Conservation (phyloP, 768 basidiomycete genomes). For the Xanthoconium stramineum region DNA sequence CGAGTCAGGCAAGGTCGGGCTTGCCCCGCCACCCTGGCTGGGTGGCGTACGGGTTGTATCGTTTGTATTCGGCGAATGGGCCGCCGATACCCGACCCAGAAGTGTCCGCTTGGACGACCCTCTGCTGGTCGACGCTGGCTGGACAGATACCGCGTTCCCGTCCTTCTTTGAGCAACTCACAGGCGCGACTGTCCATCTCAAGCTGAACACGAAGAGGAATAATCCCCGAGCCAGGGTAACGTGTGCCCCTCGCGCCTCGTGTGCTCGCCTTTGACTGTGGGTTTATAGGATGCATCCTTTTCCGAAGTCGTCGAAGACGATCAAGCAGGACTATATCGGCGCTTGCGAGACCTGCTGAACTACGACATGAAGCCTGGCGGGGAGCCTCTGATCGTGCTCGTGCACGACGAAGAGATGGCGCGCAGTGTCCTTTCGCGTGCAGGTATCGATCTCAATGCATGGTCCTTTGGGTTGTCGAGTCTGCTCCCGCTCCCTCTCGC, state of each 20-base stretch:
- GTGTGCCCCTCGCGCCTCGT: not conserved
- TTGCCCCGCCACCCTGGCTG: conserved; percentile 33
- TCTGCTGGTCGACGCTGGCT: conserved; percentile 36
- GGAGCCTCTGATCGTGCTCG: conserved; percentile 44
- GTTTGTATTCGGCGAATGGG: conserved; percentile 36
- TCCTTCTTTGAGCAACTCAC: conserved; percentile 19
- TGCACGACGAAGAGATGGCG: conserved; percentile 41
- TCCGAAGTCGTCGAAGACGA: conserved; percentile 17
- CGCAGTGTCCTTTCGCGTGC: conserved; percentile 38
- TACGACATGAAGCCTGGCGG: conserved; percentile 17
- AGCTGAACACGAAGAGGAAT: conserved; percentile 2
- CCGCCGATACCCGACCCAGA: conserved; percentile 31
- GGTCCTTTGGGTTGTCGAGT: conserved; percentile 37
- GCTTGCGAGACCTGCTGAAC: conserved; percentile 20
- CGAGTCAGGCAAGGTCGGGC: conserved; percentile 30
- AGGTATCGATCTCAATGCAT: conserved; percentile 41
- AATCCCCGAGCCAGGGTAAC: conserved; percentile 20
- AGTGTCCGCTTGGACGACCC: conserved; percentile 32
- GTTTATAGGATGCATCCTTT: conserved; percentile 13
- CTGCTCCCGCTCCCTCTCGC: conserved; percentile 10
- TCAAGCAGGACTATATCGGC: conserved; percentile 9
- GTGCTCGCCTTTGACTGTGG: not conserved
- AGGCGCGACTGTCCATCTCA: conserved; percentile 19
- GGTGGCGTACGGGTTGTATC: conserved; percentile 32
- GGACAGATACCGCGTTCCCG: conserved; percentile 38